Conservation (phyloP, 495 filamentous ascomycete species). For the Penicillium daleae region DNA sequence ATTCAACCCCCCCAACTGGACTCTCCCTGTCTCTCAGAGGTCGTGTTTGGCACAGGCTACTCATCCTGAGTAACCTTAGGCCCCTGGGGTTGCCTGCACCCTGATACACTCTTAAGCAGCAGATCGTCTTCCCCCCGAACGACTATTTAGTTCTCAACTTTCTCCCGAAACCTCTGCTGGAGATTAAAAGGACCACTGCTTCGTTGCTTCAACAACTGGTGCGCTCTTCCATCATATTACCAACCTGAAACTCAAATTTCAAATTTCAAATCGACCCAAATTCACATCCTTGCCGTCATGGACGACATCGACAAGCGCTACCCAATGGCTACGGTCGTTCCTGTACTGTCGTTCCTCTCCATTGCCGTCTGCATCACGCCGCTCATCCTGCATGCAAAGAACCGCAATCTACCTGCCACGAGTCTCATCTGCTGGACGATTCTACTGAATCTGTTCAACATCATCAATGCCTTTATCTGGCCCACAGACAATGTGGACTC, state of each 20-base stretch:
- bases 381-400: conserved; percentile 44
- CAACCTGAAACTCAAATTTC: background rate
- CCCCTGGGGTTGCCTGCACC: background rate
- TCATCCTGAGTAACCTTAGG: conserved; percentile 2
- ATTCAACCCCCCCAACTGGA: background rate
- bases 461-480: conserved; percentile 85
- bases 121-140: background rate
- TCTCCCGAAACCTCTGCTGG: conserved; percentile 1
- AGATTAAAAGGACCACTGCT: background rate
- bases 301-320: conserved; percentile 22
- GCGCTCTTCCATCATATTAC: background rate
- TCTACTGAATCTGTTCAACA: conserved; percentile 66
- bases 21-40: conserved; percentile 2
- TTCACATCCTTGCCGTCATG: conserved; percentile 6
- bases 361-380: conserved; percentile 57
- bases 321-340: conserved; percentile 42
- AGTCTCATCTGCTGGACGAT: conserved; percentile 66
- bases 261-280: conserved; percentile 2
- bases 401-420: conserved; percentile 54
- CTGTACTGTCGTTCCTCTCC: conserved; percentile 58
- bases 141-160: background rate
- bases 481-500: conserved; percentile 63
- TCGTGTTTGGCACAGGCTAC: conserved; percentile 3
- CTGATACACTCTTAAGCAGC: background rate
- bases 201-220: background rate